Evolutionary conservation across 2,329 filamentous ascomycete species (phyloP).

Genomic region (Fusarium sulawesiense): DNA sequence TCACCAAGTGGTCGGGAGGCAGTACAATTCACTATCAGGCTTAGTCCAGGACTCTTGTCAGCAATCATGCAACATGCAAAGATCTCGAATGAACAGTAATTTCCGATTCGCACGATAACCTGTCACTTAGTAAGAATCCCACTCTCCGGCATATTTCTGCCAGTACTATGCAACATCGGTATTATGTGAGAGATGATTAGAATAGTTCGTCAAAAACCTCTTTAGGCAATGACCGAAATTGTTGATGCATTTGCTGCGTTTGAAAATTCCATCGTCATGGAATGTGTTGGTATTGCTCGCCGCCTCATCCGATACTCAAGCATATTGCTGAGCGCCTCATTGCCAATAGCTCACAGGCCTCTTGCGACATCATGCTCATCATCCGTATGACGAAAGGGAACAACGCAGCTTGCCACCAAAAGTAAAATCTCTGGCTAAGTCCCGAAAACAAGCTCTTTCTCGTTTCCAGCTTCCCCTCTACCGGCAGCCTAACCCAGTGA

Average conservation of each 20-base stretch:
- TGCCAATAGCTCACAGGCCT: neutral
- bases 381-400: neutral
- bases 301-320: neutral
- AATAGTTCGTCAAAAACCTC: neutral
- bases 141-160: neutral
- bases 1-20: neutral
- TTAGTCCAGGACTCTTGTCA: neutral
- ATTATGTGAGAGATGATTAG: neutral
- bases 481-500: neutral
- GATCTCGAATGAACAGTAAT: too few relatives aligned
- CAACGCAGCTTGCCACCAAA: too few relatives aligned
- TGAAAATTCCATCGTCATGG: neutral
- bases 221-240: neutral
- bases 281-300: neutral
- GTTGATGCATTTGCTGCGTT: neutral
- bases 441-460: accelerated
- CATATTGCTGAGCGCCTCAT: neutral
- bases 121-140: neutral
- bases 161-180: neutral
- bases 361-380: neutral
- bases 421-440: accelerated
- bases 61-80: neutral
- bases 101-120: neutral
- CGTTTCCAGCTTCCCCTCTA: accelerated
- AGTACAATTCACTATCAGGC: neutral